Conservation (phyloP, 495 filamentous ascomycete species). For the Xylaria venustula region DNA sequence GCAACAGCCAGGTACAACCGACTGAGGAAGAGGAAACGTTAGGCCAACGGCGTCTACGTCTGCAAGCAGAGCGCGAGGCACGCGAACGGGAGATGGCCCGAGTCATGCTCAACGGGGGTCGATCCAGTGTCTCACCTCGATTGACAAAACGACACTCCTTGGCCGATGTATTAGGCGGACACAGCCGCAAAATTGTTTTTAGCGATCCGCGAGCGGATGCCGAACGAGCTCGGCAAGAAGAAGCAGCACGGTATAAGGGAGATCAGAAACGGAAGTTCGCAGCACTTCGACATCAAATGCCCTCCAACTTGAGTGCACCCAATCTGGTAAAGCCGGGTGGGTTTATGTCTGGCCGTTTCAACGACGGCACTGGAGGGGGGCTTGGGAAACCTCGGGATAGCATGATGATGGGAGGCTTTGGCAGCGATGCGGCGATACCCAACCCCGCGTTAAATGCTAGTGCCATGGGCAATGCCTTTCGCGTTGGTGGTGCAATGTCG, state of each 20-base stretch:
- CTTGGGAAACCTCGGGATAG: constrained; percentile 23
- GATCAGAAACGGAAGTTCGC: constrained; percentile 42
- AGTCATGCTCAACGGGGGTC: constrained; percentile 10
- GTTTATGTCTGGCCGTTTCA: constrained; percentile 51
- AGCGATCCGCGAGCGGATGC: constrained; percentile 23
- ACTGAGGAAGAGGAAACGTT: constrained; percentile 80
- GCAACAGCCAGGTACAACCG: constrained; percentile 30
- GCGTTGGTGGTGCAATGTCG: constrained; percentile 15
- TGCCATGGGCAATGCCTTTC: constrained; percentile 21
- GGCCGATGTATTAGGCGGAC: constrained; percentile 25
- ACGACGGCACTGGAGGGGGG: constrained; percentile 47
- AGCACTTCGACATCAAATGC: constrained; percentile 41
- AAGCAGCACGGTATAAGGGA: constrained; percentile 28
- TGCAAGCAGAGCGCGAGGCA: constrained; percentile 70
- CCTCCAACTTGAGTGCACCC: constrained; percentile 28
- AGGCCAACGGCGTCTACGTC: constrained; percentile 75
- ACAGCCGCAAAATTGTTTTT: constrained; percentile 15
- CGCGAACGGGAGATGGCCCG: constrained; percentile 43
- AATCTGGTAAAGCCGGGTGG: constrained; percentile 38
- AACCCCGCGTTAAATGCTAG: constrained; percentile 18
- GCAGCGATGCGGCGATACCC: constrained; percentile 1
- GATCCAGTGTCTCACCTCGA: constrained; percentile 4
- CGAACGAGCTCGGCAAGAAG: constrained; percentile 29
- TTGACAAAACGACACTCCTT: constrained; percentile 29
- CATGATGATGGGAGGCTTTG: constrained; percentile 21